Conservation (phyloP, 352 stramenopile genomes). For the Phytophthora foliorum region DNA sequence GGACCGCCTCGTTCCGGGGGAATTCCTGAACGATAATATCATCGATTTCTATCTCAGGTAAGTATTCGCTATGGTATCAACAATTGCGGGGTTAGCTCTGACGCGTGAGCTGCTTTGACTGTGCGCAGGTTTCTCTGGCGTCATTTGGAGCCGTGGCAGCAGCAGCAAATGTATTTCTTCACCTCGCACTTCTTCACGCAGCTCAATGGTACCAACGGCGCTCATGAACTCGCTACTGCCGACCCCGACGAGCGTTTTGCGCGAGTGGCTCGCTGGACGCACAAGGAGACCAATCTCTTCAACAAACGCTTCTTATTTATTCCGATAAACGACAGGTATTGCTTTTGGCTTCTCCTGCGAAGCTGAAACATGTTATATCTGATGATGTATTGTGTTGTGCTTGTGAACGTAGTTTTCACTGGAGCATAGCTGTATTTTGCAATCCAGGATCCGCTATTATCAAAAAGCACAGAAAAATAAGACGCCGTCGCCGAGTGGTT, state of each 20-base stretch:
- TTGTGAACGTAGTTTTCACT: slow-evolving; percentile 79
- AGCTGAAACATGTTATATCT: not conserved
- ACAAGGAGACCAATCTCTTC: slow-evolving; percentile 87
- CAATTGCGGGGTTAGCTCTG: not conserved
- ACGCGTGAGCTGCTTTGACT: slow-evolving; percentile 5
- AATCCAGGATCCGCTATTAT: slow-evolving; percentile 82
- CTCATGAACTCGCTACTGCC: slow-evolving; percentile 32
- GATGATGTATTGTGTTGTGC: slow-evolving; percentile 1
- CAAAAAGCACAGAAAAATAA: slow-evolving; percentile 50
- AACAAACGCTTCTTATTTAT: slow-evolving; percentile 90
- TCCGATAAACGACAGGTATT: slow-evolving; percentile 90
- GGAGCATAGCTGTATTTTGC: slow-evolving; percentile 90
- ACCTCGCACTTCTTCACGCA: slow-evolving; percentile 97
- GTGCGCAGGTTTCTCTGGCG: slow-evolving; percentile 70
- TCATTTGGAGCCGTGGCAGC: slow-evolving; percentile 67
- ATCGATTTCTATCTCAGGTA: slow-evolving; percentile 95
- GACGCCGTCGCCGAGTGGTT: not conserved
- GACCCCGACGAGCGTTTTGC: slow-evolving; percentile 60
- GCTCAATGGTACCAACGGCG: slow-evolving; percentile 65
- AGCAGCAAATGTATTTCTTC: slow-evolving; percentile 92
- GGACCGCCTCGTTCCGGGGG: slow-evolving; percentile 84
- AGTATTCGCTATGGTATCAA: not conserved
- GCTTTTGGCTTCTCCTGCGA: not conserved
- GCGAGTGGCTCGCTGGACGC: slow-evolving; percentile 83
- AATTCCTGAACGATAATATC: slow-evolving; percentile 96